Evolutionary conservation across 2,329 filamentous ascomycete genomes (phyloP), one percentile per base, ranked within the genome.

Genomic region (Dothistroma pini): DNA sequence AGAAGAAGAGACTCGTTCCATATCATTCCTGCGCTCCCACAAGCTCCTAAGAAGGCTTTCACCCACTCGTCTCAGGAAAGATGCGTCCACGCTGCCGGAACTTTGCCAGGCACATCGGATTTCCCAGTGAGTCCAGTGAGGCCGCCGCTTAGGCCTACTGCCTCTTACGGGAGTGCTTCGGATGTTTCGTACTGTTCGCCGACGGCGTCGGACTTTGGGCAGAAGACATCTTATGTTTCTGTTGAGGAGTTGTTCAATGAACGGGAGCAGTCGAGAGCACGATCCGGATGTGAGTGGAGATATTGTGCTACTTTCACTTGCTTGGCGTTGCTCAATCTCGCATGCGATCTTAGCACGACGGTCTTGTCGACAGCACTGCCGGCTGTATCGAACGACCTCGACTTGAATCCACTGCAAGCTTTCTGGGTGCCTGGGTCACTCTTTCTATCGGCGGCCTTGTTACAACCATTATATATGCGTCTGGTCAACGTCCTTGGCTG

Each of bases 371-470:
- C 61, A 14, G 57, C 57, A 38, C 48, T 65, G 25, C 61, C 61
- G 7, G 53, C 48, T 5, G 41, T 64, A n/a, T 59, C 61, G 7
- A 9, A 57, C 8, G 59, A 61, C 9, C 56, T 65, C 1, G 9
- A 51, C 34, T 53, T 60, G 16, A 54, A 44, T 6, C 25, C 58
- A 19, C 48, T 59, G 12, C 38, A 60, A 31, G 51, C 75, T 6
- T 76, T 78, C 63, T 78, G 77, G 77, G 67, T 72, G 22, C 75
- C 76, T 1, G 77, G 72, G n/a, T 72, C 71, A 1, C 76, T 76
- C 54, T 69, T 77, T 16, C 59, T 78, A n/a, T 74, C 75, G 8
- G 72, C 72, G 16, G 74, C 75, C 11, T 69, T 77, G 11, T 73
- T 75, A 53, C 76, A 77, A 58, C 76, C 77, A 2, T 68, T 78